Evolutionary conservation across 192 early-diverging fungal genomes (phyloP).

Genomic region (Hyaloraphidium curvatum): DNA sequence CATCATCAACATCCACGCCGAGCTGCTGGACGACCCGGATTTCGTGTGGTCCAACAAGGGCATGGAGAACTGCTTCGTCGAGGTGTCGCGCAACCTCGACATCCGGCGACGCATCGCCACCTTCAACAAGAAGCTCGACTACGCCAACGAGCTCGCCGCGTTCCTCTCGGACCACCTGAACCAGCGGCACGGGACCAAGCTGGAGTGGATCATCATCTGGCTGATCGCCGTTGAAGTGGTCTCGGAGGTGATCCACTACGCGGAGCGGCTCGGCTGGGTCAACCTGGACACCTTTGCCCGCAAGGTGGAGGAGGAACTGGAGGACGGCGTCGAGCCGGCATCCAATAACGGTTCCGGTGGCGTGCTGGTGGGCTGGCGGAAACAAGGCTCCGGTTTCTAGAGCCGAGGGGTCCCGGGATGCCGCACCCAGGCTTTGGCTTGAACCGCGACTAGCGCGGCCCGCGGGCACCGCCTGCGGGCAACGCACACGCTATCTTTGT

Average conservation of each 20-base stretch:
- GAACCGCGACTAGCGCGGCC: too few relatives aligned
- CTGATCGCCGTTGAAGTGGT: constrained; percentile 14
- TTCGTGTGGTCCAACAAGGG: constrained; percentile 30
- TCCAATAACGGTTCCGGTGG: too few relatives aligned
- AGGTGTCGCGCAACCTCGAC: constrained; percentile 28
- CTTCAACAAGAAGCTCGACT: constrained; percentile 46
- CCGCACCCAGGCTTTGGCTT: too few relatives aligned
- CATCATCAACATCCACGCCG: constrained; percentile 31
- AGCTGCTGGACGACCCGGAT: constrained; percentile 37
- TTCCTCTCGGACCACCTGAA: constrained; percentile 29
- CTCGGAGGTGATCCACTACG: constrained; percentile 8
- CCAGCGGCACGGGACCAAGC: constrained; percentile 25
- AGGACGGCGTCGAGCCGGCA: too few relatives aligned
- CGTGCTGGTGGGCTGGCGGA: too few relatives aligned
- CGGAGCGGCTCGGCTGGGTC: constrained; percentile 5
- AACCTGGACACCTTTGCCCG: constrained; percentile 5
- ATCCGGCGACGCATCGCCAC: constrained; percentile 29
- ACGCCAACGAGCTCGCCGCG: constrained; percentile 38
- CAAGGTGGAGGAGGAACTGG: too few relatives aligned
- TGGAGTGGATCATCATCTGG: constrained; percentile 20
- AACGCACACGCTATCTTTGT: too few relatives aligned
- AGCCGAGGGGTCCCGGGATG: too few relatives aligned
- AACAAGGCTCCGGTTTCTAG: too few relatives aligned
- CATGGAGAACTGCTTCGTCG: constrained; percentile 29
- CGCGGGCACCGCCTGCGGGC: too few relatives aligned